These are phyloP conservation scores for Bipolaris victoriae DNA, from an alignment of 2,329 filamentous ascomycete species.

Conservation along the genomic window DNA sequence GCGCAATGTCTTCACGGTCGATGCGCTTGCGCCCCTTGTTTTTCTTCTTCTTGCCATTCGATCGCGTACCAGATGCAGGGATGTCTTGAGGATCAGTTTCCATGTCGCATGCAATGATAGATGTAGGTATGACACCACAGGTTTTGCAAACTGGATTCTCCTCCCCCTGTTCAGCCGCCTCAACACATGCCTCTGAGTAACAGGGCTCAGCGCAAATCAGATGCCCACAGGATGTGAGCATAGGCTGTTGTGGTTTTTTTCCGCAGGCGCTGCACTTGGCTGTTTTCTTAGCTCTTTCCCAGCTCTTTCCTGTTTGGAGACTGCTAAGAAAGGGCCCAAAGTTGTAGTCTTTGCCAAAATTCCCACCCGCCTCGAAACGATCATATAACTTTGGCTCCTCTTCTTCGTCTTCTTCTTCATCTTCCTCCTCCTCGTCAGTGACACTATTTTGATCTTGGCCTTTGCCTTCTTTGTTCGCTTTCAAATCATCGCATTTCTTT, in stretches of 20 bases:
- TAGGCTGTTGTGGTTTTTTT: slow-evolving; percentile 47
- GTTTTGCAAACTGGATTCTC: slow-evolving; percentile 34
- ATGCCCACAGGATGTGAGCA: slow-evolving; percentile 61
- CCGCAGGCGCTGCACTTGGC: slow-evolving; percentile 54
- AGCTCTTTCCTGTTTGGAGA: slow-evolving; percentile 42
- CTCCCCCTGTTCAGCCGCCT: slow-evolving; percentile 29
- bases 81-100: slow-evolving; percentile 17
- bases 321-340: slow-evolving; percentile 52
- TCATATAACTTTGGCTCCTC: background rate
- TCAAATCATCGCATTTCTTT: background rate
- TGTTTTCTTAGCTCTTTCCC: slow-evolving; percentile 52
- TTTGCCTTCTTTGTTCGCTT: slow-evolving; percentile 3
- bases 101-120: slow-evolving; percentile 28
- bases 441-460: background rate
- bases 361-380: slow-evolving; percentile 4
- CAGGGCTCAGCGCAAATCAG: slow-evolving; percentile 61
- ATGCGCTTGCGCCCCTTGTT: slow-evolving; percentile 18
- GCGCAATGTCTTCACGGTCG: slow-evolving; percentile 37
- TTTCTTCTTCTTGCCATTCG: slow-evolving; percentile 22
- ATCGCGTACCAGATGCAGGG: slow-evolving; percentile 24
- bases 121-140: slow-evolving; percentile 41
- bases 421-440: background rate
- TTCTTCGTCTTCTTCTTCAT: background rate
- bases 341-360: slow-evolving; percentile 49
- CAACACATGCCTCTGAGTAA: slow-evolving; percentile 42